Base-by-base conservation (phyloP, 768 basidiomycete genomes). In the Collybia nuda region DNA sequence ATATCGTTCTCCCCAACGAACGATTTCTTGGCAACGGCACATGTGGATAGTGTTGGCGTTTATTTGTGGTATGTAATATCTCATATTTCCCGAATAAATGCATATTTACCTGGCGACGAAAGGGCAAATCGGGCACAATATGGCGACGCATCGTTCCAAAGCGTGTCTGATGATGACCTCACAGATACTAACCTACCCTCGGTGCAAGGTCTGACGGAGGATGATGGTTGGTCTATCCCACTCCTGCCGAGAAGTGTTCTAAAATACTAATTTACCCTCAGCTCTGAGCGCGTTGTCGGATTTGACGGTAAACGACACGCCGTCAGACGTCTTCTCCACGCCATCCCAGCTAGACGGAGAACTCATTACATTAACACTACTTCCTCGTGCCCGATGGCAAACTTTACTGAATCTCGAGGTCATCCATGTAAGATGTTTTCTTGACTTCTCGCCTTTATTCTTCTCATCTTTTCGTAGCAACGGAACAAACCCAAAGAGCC, bases 71-170 rank as follows among this genome's bases (percentile, higher is more conserved):
- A 51, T 48, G 79, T 47, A 5, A 39, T 17, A 3, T 14, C 44
- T 7, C 36, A 18, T 40, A 23, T 18, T 28, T 40, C 6, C 38
- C 17, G 21, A 35, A 47, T 12, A 19, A 17, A 21, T 6, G 12
- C 19, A 40, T 23, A 40, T 53, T 48, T 26, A 35, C 54, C 47
- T 15, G 29, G 48, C 22, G 45, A 36, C 56, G 44, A n/a, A 53
- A 93, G 90, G 94, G 93, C 95, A 11, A 98, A 99, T 67, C 85
- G 93, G 43, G 93, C 95, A 8, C 97, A 98, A 64, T 98, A 94
- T 65, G 68, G 86, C 0, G 90, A 96, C 52, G 80, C 97, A 15
- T 76, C 93, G 2, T 83, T 95, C 66, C 82, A 85, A 49, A 84
- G 82, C 47, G 79, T 98, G n/a, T 68, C 75, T 6, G 91, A 96